Evolutionary conservation across 2,329 filamentous ascomycete species (phyloP), one percentile per base, ranked within the genome.

Genomic region (Bipolaris oryzae): DNA sequence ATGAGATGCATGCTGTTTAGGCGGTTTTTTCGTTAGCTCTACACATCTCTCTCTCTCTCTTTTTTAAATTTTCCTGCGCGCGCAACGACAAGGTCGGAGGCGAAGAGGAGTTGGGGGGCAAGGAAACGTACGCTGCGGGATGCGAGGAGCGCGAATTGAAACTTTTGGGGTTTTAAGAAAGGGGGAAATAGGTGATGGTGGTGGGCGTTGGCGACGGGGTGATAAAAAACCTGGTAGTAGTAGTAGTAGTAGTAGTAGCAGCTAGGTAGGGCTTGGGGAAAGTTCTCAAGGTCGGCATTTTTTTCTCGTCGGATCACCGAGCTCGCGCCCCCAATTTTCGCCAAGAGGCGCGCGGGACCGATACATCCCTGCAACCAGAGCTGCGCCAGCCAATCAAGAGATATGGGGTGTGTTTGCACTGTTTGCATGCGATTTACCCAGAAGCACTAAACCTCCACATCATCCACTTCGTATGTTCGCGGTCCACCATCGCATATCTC

Each of bases 1-100:
- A 89, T 89, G 64, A 89, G 82, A 88, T 89, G 86, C 87, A 89
- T 89, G 52, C 66, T 80, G 64, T 37, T n/a, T n/a, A n/a, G n/a
- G 18, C 3, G 16, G 21, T 3, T 13, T 11, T 5, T 15, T 13
- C 23, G 35, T 54, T 28, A 54, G 51, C 34, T 33, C 18, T 20
- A 1, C 7, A 3, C 10, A n/a, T n/a, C n/a, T n/a, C n/a, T n/a
- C n/a, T n/a, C n/a, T n/a, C n/a, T 10, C 2, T 42, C 3, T 15
- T 15, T 15, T 16, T 18, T 42, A 11, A 18, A 37, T n/a, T n/a
- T 25, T 10, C 3, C 11, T 7, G 21, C 6, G 21, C 58, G 55
- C 53, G 57, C 52, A 18, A n/a, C 23, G 23, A 21, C 21, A 23
- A 50, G 53, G 60, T n/a, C n/a, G n/a, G n/a, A n/a, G n/a, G n/a